A percentile compares a stretch with the other conserved stretches of the same genome.
Evolutionary conservation across 495 filamentous ascomycete genomes (phyloP).

Genomic region (Neurospora sp.): DNA sequence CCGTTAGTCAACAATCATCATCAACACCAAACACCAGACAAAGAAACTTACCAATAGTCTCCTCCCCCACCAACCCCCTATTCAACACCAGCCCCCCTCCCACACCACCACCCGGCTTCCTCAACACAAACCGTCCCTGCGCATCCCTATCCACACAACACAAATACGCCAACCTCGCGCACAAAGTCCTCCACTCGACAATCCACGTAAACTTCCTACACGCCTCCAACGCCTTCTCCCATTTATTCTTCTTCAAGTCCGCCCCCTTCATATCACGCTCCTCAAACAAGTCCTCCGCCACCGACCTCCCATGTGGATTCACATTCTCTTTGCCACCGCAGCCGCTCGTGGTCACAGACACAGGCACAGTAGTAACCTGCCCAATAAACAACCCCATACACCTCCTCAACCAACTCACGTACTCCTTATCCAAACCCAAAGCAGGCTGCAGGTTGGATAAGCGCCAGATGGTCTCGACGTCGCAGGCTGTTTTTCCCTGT

Average conservation of each 20-base stretch:
- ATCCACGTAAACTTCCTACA: conserved; percentile 5
- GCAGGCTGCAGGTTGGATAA: background rate
- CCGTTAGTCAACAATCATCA: background rate
- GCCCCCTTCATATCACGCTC: background rate
- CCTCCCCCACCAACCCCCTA: background rate
- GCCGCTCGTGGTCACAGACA: background rate
- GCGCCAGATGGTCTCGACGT: conserved; percentile 3
- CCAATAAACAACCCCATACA: background rate
- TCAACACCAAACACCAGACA: background rate
- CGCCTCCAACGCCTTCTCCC: conserved; percentile 2
- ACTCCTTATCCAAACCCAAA: background rate
- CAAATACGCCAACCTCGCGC: conserved; percentile 5
- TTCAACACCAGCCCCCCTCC: background rate
- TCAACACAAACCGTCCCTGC: background rate
- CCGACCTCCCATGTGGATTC: background rate
- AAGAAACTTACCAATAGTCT: background rate
- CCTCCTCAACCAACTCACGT: background rate
- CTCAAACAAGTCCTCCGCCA: background rate
- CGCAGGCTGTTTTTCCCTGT: background rate
- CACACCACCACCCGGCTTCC: conserved; percentile 1
- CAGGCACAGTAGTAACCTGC: background rate
- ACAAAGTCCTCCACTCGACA: background rate
- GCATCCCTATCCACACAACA: background rate
- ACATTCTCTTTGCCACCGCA: background rate
- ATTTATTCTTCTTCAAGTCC: background rate